phyloP scores from a whole-genome alignment of 2,329 filamentous ascomycete genomes.

The Phialemonium atrogriseum region DNA sequence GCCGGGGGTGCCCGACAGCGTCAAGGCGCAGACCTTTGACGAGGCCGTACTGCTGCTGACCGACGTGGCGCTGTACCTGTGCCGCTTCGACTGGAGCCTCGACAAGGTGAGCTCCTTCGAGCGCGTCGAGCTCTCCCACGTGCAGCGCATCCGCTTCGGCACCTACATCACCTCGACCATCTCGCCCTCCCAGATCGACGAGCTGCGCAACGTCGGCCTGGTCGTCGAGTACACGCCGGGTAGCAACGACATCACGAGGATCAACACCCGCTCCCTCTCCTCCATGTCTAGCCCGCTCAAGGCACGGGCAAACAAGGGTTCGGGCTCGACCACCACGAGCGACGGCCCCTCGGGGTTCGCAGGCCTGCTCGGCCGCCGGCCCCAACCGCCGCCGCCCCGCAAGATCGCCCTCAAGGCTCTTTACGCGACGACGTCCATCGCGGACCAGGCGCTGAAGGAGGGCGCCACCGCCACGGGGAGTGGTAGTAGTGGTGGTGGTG shows the following conservation, averaged over 20 bases:
- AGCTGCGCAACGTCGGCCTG: constrained; percentile 74
- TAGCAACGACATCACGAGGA: constrained; percentile 62
- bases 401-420: constrained; percentile 50
- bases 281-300: constrained; percentile 32
- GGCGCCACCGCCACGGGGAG: constrained; percentile 5
- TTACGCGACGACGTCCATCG: constrained; percentile 44
- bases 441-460: constrained; percentile 30
- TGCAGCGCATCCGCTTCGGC: constrained; percentile 67
- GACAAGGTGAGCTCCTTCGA: constrained; percentile 94
- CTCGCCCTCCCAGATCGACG: constrained; percentile 67
- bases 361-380: constrained; percentile 31
- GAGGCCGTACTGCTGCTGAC: constrained; percentile 85
- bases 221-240: constrained; percentile 69
- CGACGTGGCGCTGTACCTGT: constrained; percentile 76
- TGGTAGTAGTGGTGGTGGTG: constrained; percentile 3
- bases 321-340: constrained; percentile 6
- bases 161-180: constrained; percentile 88
- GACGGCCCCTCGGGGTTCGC: constrained; percentile 23
- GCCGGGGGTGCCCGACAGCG: constrained; percentile 61
- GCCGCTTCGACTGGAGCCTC: constrained; percentile 87
- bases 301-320: constrained; percentile 8
- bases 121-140: constrained; percentile 66
- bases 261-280: constrained; percentile 78
- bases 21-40: constrained; percentile 68
- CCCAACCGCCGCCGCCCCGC: constrained; percentile 20